Conservation (phyloP, 345 rosid genomes). For the Hypericum perforatum region DNA sequence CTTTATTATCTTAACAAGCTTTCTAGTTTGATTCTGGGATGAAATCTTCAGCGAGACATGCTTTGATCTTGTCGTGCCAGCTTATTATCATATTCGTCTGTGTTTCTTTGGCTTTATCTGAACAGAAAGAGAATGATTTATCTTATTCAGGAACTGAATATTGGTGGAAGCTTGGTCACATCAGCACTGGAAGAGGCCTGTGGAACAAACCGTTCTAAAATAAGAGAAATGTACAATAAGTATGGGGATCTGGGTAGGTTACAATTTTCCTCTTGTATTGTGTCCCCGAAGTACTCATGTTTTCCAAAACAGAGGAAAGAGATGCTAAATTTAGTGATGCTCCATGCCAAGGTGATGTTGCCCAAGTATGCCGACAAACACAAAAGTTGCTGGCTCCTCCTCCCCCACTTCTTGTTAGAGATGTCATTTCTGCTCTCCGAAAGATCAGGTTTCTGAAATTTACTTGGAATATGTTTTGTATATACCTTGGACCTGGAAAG, state of each 20-base stretch:
- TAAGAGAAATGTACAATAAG: constrained; percentile 67
- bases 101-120: too few relatives aligned
- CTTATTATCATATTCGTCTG: too few relatives aligned
- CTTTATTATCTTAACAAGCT: neutral
- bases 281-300: too few relatives aligned
- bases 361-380: constrained; percentile 77
- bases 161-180: constrained; percentile 72
- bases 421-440: constrained; percentile 51
- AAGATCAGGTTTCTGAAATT: constrained; percentile 56
- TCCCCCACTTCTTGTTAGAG: constrained; percentile 55
- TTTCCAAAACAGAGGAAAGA: too few relatives aligned
- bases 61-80: constrained; percentile 7
- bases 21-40: neutral
- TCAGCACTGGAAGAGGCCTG: constrained; percentile 86
- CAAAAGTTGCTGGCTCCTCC: constrained; percentile 71
- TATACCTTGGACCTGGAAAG: too few relatives aligned
- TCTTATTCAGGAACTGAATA: constrained; percentile 56
- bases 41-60: constrained; percentile 3
- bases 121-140: too few relatives aligned
- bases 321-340: too few relatives aligned
- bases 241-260: constrained; percentile 79
- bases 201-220: constrained; percentile 55
- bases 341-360: constrained; percentile 60
- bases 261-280: too few relatives aligned
- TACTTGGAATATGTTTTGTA: constrained; percentile 5